A percentile compares a stretch with the other conserved stretches of the same genome.
phyloP scores from a whole-genome alignment of 371 early-diverging fungal genomes.

The Apophysomyces elegans region DNA sequence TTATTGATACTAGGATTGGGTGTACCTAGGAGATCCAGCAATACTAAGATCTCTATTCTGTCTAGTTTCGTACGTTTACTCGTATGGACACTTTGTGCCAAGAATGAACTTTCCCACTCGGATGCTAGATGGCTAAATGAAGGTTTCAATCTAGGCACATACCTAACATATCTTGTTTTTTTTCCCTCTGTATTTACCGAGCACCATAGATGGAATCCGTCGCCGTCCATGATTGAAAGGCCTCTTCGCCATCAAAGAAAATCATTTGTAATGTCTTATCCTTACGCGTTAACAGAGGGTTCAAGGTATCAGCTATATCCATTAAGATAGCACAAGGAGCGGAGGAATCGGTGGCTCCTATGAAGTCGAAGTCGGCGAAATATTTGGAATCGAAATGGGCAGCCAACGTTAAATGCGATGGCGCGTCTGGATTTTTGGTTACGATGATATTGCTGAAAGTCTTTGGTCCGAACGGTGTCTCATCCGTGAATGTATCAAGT shows the following conservation, averaged over 20 bases:
- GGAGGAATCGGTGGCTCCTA: constrained; percentile 83
- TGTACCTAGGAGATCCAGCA: constrained; percentile 85
- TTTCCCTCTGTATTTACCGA: constrained; percentile 18
- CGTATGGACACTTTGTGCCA: constrained; percentile 14
- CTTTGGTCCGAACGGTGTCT: constrained; percentile 74
- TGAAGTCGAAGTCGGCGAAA: constrained; percentile 60
- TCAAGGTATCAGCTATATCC: constrained; percentile 68
- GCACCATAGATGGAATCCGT: constrained; percentile 91
- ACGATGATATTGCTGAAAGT: constrained; percentile 84
- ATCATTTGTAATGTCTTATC: constrained; percentile 74
- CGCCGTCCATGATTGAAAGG: constrained; percentile 75
- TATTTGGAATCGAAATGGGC: constrained; percentile 93
- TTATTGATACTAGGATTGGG: constrained; percentile 49
- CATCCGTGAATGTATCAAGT: constrained; percentile 70
- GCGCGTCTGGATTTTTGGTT: constrained; percentile 75
- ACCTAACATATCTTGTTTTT: not conserved
- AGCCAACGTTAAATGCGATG: constrained; percentile 73
- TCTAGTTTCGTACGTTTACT: constrained; percentile 39
- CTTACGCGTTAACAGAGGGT: constrained; percentile 5
- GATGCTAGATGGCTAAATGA: constrained; percentile 57
- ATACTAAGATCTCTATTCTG: constrained; percentile 82
- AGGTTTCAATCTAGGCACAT: not conserved
- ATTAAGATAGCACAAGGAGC: constrained; percentile 86
- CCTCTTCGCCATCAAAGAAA: constrained; percentile 97
- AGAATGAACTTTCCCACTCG: constrained; percentile 36